These are phyloP conservation scores for Candida corydali DNA, from an alignment of 805 yeast genomes.

Conservation along the genomic window DNA sequence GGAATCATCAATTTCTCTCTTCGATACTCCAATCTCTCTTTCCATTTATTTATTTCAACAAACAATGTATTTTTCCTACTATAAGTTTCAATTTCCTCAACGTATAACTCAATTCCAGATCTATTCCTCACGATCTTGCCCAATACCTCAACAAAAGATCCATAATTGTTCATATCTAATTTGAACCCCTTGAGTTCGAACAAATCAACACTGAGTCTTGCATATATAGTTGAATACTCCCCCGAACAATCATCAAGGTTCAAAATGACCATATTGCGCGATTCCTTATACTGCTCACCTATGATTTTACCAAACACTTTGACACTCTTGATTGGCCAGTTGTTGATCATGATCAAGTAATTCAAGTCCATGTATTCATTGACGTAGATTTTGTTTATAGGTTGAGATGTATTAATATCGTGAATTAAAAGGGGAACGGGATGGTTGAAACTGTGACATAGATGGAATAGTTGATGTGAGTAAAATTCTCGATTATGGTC, in stretches of 20 bases:
- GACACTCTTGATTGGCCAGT: conserved; percentile 29
- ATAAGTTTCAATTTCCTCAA: conserved; percentile 11
- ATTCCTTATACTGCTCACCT: conserved; percentile 17
- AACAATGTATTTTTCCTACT: conserved; percentile 17
- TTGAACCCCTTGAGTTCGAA: conserved; percentile 14
- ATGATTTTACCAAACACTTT: conserved; percentile 25
- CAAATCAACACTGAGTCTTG: conserved; percentile 12
- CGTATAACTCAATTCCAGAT: conserved; percentile 9
- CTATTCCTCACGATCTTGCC: conserved; percentile 12
- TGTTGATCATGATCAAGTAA: conserved; percentile 20
- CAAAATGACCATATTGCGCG: conserved; percentile 12
- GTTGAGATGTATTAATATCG: conserved; percentile 21
- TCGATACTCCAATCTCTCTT: conserved; percentile 17
- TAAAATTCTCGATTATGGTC: conserved; percentile 20
- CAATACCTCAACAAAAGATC: conserved; percentile 21
- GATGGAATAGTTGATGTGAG: conserved; percentile 31
- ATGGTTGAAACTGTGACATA: conserved; percentile 21
- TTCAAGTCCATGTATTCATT: conserved; percentile 11
- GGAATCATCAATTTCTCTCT: conserved; percentile 15
- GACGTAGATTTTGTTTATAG: conserved; percentile 15
- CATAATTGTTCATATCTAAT: conserved; percentile 15
- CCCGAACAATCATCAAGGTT: conserved; percentile 35
- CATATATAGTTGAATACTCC: conserved; percentile 21
- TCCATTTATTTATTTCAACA: conserved; percentile 28
- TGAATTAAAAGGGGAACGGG: conserved; percentile 23